These are phyloP conservation scores for Rhododendron ferrugineum DNA, from an alignment of 148 eudicot species.

Conservation along the genomic window DNA sequence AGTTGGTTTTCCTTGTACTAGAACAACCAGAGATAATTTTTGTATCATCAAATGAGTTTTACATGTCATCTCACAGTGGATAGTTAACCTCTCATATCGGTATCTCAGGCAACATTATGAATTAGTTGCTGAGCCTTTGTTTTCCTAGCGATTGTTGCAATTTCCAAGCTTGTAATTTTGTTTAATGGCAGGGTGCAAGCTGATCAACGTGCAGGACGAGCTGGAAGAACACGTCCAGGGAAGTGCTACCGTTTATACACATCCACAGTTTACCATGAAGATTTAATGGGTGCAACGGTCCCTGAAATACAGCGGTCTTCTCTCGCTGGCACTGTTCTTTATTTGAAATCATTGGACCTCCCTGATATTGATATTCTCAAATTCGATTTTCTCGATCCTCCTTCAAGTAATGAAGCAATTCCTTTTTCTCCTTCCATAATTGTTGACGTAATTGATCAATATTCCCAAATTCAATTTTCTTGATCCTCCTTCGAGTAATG, in stretches of 20 bases:
- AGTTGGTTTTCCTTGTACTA: background rate
- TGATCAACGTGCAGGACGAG: conserved; percentile 95
- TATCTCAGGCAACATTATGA: background rate
- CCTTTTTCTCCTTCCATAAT: background rate
- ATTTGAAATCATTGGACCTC: conserved; percentile 85
- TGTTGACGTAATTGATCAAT: conserved; percentile 31
- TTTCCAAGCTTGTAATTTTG: background rate
- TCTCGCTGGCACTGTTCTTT: conserved; percentile 91
- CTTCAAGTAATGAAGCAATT: conserved; percentile 50
- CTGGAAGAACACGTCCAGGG: conserved; percentile 97
- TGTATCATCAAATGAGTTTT: background rate
- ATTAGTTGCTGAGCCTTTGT: background rate
- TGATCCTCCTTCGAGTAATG: conserved; percentile 80
- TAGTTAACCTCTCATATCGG: background rate
- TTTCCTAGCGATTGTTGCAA: background rate
- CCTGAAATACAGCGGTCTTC: conserved; percentile 97
- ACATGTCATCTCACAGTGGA: background rate
- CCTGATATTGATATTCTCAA: conserved; percentile 91
- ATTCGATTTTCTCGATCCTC: conserved; percentile 92
- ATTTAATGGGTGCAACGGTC: conserved; percentile 81
- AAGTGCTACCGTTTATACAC: conserved; percentile 91
- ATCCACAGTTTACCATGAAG: conserved; percentile 60
- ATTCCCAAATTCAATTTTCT: conserved; percentile 91
- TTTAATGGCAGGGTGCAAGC: conserved; percentile 75
- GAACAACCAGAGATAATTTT: background rate